phyloP scores from a whole-genome alignment of 805 yeast genomes.

The Diddensiella caesifluorescens region DNA sequence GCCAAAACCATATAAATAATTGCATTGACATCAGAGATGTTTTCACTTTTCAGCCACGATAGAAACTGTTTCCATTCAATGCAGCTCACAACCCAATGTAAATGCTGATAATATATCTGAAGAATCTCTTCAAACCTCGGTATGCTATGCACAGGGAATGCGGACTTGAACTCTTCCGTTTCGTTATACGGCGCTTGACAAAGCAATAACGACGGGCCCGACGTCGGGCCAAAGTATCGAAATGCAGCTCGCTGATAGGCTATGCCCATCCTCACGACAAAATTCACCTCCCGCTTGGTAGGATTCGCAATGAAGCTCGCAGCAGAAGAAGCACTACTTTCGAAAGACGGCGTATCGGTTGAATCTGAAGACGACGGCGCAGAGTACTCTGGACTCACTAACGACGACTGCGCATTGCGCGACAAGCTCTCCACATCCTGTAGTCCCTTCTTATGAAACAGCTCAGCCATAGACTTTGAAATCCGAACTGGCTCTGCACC shows the following conservation, averaged over 20 bases:
- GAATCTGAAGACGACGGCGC: conserved; percentile 1
- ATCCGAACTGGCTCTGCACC: conserved; percentile 7
- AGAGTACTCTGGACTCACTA: conserved; percentile 6
- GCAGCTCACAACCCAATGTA: conserved; percentile 19
- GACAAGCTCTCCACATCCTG: background rate
- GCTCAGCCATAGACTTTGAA: background rate
- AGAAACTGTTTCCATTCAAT: conserved; percentile 16
- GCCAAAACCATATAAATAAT: conserved; percentile 17
- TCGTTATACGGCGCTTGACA: conserved; percentile 11
- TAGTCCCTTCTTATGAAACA: background rate
- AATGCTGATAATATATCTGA: conserved; percentile 10
- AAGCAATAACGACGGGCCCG: conserved; percentile 19
- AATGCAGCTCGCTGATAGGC: conserved; percentile 9
- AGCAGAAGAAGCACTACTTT: background rate
- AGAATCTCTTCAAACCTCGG: conserved; percentile 14
- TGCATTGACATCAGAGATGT: conserved; percentile 13
- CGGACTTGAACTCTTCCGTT: conserved; percentile 5
- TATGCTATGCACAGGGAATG: conserved; percentile 16
- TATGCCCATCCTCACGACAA: conserved; percentile 15
- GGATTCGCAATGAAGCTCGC: background rate
- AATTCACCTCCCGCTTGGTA: conserved; percentile 3
- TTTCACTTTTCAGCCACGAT: conserved; percentile 13
- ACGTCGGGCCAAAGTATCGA: conserved; percentile 20
- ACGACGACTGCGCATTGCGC: background rate
- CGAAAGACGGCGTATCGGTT: background rate